Percentiles rank a stretch among this genome's conserved stretches.
These are phyloP conservation scores for Saccharomycopsis javanensis DNA, from an alignment of 805 yeast genomes.

Conservation along the genomic window DNA sequence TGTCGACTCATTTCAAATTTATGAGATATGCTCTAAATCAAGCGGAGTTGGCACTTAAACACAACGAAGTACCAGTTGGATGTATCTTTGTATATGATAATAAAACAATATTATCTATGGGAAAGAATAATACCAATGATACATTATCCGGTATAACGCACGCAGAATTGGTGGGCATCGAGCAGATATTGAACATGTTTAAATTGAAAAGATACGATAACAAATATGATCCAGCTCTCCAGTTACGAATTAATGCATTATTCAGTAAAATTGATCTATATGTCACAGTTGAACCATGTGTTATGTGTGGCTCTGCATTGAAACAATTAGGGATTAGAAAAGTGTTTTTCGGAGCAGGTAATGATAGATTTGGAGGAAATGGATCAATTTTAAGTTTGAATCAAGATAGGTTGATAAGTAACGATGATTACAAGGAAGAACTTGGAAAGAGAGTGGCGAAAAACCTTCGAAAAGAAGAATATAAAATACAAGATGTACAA, in stretches of 20 bases:
- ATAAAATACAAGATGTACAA: slow-evolving; percentile 20
- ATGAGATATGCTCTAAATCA: slow-evolving; percentile 46
- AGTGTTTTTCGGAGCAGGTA: slow-evolving; percentile 87
- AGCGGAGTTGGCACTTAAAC: slow-evolving; percentile 54
- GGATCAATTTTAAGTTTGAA: slow-evolving; percentile 71
- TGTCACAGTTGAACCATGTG: slow-evolving; percentile 96
- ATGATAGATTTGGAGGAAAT: slow-evolving; percentile 94
- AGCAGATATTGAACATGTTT: slow-evolving; percentile 35
- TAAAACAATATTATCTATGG: slow-evolving; percentile 52
- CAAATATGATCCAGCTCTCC: slow-evolving; percentile 17
- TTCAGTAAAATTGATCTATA: slow-evolving; percentile 58
- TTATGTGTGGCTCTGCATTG: slow-evolving; percentile 93
- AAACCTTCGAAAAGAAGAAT: slow-evolving; percentile 1
- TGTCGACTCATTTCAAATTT: slow-evolving; percentile 26
- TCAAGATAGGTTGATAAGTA: slow-evolving; percentile 28
- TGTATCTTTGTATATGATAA: slow-evolving; percentile 53
- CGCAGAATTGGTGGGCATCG: slow-evolving; percentile 84
- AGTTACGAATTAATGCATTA: slow-evolving; percentile 25
- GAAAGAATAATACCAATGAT: slow-evolving; percentile 79
- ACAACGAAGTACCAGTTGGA: slow-evolving; percentile 80
- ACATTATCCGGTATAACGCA: slow-evolving; percentile 83
- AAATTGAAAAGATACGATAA: slow-evolving; percentile 12
- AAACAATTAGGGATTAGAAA: slow-evolving; percentile 65
- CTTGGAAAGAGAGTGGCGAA: slow-evolving; percentile 3
- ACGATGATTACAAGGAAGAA: slow-evolving; percentile 17